Evolutionary conservation across 108 stramenopile species (phyloP).

Genomic region (Stephanodiscus minutulus): DNA sequence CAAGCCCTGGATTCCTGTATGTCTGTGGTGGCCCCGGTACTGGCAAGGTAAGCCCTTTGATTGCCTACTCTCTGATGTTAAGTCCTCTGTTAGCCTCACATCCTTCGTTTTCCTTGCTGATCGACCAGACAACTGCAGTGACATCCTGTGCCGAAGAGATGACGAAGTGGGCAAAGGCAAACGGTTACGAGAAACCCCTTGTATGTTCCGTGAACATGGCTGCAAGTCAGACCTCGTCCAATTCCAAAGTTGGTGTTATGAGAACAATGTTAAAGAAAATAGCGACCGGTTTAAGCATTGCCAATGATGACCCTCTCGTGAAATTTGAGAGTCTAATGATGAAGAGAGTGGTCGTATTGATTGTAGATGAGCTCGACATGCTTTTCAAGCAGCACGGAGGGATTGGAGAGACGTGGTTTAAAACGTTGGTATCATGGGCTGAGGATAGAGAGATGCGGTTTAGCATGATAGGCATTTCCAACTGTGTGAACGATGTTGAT

Average conservation of each 20-base stretch:
- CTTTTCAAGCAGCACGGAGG: conserved; percentile 47
- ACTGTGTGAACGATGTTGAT: conserved; percentile 58
- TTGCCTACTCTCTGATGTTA: not conserved
- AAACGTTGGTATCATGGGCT: conserved; percentile 48
- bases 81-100: not conserved
- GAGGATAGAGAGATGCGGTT: conserved; percentile 42
- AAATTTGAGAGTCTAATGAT: conserved; percentile 21
- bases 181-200: conserved; percentile 22
- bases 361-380: conserved; percentile 81
- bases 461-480: conserved; percentile 82
- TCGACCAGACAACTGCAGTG: conserved; percentile 40
- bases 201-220: conserved; percentile 37
- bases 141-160: conserved; percentile 25
- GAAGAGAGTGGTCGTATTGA: conserved; percentile 49
- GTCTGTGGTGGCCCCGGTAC: conserved; percentile 76
- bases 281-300: conserved; percentile 18
- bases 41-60: conserved; percentile 61
- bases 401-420: conserved; percentile 44
- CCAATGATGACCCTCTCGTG: conserved; percentile 10
- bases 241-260: conserved; percentile 18
- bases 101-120: not conserved
- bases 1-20: conserved; percentile 52
- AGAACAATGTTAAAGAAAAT: conserved; percentile 30
- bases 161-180: conserved; percentile 26
- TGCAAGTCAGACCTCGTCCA: not conserved